A percentile compares a stretch with the other conserved stretches of the same genome.
Conservation (phyloP, 805 yeast species). For the Maudiozyma bulderi region DNA sequence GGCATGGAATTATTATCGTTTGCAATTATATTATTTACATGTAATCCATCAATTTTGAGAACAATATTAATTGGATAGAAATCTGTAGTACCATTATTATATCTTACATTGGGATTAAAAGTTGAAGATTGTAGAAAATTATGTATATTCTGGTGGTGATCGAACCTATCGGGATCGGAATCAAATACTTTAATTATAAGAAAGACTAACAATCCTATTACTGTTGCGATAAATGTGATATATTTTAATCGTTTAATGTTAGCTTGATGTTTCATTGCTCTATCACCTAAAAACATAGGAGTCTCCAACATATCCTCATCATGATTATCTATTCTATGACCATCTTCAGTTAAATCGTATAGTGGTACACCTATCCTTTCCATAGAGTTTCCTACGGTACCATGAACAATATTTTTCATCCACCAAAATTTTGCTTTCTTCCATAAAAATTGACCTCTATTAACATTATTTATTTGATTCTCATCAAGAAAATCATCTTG, state of each 20-base stretch:
- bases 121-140: not conserved
- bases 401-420: not conserved
- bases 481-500: constrained; percentile 1
- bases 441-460: constrained; percentile 12
- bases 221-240: not conserved
- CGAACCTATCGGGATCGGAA: not conserved
- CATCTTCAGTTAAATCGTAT: constrained; percentile 14
- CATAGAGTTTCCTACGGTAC: not conserved
- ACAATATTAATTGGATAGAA: constrained; percentile 75
- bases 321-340: constrained; percentile 4
- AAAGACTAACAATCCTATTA: not conserved
- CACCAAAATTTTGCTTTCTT: constrained; percentile 6
- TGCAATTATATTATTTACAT: constrained; percentile 55
- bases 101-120: constrained; percentile 11
- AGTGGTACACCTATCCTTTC: constrained; percentile 13
- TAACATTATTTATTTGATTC: constrained; percentile 1
- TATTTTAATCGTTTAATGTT: not conserved
- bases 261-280: not conserved
- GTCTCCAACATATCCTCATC: not conserved
- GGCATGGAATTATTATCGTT: constrained; percentile 63
- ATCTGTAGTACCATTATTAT: constrained; percentile 51
- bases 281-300: not conserved
- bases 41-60: constrained; percentile 81
- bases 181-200: constrained; percentile 2
- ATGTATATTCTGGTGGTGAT: not conserved